Evolutionary conservation across 495 filamentous ascomycete genomes (phyloP), one percentile per base, ranked within the genome.

Genomic region (Articulospora tetracladia): DNA sequence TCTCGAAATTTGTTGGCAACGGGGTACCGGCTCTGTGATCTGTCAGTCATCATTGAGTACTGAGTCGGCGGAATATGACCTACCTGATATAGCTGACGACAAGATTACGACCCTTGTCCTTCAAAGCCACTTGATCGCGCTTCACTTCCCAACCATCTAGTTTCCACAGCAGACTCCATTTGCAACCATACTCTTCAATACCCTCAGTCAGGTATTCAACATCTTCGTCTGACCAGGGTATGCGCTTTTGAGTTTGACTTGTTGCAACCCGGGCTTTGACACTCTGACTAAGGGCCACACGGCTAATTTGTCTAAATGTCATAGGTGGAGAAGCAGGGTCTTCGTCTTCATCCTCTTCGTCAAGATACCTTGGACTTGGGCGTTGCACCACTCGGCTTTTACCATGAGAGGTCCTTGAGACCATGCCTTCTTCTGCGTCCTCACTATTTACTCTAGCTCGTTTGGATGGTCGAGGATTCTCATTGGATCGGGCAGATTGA

Each of bases 41-140:
- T 53, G 57, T 55, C 55, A 34, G 17, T 23, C 11, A 15, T 44
- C 11, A 25, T 59, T 46, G 2, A 32, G 20, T 0, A 13, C n/a
- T 1, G 1, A 41, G 7, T 28, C 36, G 32, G 28, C 4, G n/a
- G 4, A 22, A 62, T 23, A 54, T 44, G 15, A 75, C 79, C 69
- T 72, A 85, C 80, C 81, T 83, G 3, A 88, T 69, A 56, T 75
- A 83, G 57, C 77, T 77, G 34, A 82, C 77, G 64, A 87, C 87
- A 55, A 89, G 66, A 57, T 86, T 77, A 10, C 84, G 75, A 47
- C 83, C 86, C 69, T 88, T 90, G 72, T 90, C 86, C 28, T 86
- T 86, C 20, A 89, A 68, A 23, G 77, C 79, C 48, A 86, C 83
- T 62, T 88, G 84, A 0, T 67, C 63, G 7, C 63, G 58, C 30